Conservation (phyloP, 164 flowering plant genomes). For the Vitis labrusca region DNA sequence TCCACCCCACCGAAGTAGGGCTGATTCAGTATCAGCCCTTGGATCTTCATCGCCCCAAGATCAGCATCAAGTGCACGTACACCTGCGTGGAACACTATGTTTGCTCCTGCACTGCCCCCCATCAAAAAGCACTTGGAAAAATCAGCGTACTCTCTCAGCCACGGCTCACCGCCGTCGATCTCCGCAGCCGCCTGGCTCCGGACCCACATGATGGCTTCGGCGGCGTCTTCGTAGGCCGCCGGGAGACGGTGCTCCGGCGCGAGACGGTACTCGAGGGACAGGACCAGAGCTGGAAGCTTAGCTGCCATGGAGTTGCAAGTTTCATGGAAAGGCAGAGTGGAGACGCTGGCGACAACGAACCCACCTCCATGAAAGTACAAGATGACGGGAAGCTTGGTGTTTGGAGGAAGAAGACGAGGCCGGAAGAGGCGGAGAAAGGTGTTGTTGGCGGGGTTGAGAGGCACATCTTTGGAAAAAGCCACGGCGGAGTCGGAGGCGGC, state of each 20-base stretch:
- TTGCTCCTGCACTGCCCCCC: constrained; percentile 72
- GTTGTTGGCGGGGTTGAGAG: constrained; percentile 38
- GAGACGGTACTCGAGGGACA: constrained; percentile 66
- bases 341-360: constrained; percentile 25
- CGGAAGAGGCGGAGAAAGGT: constrained; percentile 50
- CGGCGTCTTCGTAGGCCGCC: constrained; percentile 63
- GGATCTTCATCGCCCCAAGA: constrained; percentile 34
- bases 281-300: constrained; percentile 32
- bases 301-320: constrained; percentile 39
- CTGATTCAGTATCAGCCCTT: constrained; percentile 52
- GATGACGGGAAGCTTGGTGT: constrained; percentile 48
- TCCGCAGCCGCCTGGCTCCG: constrained; percentile 24
- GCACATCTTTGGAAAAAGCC: constrained; percentile 44
- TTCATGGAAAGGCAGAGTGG: constrained; percentile 27
- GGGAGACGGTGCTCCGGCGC: constrained; percentile 81
- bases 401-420: constrained; percentile 21
- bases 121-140: constrained; percentile 46
- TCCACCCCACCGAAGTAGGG: constrained; percentile 51
- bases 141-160: constrained; percentile 50
- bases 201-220: constrained; percentile 53
- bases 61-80: constrained; percentile 33
- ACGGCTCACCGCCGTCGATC: constrained; percentile 29
- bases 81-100: constrained; percentile 52
- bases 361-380: constrained; percentile 73
- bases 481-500: constrained; percentile 2